phyloP scores from a whole-genome alignment of 805 yeast genomes.

The Zygoascus flipseniorum region DNA sequence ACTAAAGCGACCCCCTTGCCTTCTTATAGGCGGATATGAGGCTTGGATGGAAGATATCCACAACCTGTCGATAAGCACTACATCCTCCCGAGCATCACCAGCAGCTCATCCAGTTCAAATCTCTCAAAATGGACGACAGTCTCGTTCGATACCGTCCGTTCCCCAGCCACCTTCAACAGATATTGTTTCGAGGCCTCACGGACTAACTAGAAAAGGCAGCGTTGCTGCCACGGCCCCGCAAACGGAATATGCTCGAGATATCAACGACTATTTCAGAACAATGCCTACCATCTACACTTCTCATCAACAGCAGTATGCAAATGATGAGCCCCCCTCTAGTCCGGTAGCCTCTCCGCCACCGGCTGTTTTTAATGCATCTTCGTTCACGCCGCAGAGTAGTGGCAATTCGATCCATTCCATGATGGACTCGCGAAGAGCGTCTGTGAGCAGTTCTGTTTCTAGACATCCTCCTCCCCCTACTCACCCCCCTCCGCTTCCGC shows the following conservation, averaged over 20 bases:
- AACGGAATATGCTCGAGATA: slow-evolving; percentile 21
- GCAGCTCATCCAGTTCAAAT: neutral
- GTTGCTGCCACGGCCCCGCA: slow-evolving; percentile 7
- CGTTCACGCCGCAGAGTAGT: neutral
- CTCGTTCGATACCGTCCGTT: neutral
- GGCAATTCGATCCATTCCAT: neutral
- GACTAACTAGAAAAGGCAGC: slow-evolving; percentile 14
- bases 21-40: slow-evolving; percentile 49
- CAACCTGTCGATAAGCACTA: neutral
- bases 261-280: slow-evolving; percentile 23
- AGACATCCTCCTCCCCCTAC: slow-evolving; percentile 1
- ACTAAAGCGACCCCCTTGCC: slow-evolving; percentile 34
- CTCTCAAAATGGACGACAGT: neutral
- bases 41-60: slow-evolving; percentile 32
- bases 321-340: neutral
- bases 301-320: neutral
- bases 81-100: neutral
- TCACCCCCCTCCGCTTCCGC: neutral
- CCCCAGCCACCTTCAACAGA: slow-evolving; percentile 10
- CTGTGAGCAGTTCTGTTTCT: neutral
- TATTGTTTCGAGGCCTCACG: slow-evolving; percentile 12
- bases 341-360: neutral
- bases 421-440: neutral
- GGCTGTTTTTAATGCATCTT: neutral
- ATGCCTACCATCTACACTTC: slow-evolving; percentile 12